These are phyloP conservation scores for Angomonas ambiguus DNA, from an alignment of 208 protist genomes.

Conservation along the genomic window DNA sequence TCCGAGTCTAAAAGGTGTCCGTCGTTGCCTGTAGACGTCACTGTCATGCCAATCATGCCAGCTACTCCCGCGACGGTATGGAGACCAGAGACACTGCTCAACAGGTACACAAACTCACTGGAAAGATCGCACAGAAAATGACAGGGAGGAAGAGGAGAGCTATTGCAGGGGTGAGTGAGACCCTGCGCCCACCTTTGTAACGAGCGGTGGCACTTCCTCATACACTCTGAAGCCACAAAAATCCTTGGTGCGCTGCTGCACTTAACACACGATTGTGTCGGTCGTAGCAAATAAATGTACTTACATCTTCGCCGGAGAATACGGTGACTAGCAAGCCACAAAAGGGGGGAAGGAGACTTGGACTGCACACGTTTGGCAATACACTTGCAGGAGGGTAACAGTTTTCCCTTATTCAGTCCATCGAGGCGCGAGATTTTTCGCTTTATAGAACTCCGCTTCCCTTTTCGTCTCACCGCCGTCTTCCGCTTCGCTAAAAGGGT, in stretches of 20 bases:
- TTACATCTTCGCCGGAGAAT: neutral
- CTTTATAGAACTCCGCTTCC: neutral
- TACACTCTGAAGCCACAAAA: slow-evolving; percentile 6
- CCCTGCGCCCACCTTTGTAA: slow-evolving; percentile 53
- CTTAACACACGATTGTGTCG: neutral
- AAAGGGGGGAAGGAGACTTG: neutral
- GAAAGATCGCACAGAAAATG: slow-evolving; percentile 36
- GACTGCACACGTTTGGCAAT: neutral
- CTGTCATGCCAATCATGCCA: neutral
- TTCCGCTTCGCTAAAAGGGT: neutral
- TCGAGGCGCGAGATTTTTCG: neutral
- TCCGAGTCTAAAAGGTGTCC: neutral
- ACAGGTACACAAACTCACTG: slow-evolving; percentile 37
- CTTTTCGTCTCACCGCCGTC: neutral
- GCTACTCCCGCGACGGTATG: neutral
- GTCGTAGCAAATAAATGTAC: neutral
- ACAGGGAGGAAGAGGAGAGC: neutral
- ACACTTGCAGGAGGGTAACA: neutral
- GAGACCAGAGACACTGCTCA: neutral
- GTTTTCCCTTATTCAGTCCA: neutral
- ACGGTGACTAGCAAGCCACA: neutral
- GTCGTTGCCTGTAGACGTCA: neutral
- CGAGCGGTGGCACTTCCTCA: slow-evolving; percentile 52
- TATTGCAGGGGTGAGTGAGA: slow-evolving; percentile 1
- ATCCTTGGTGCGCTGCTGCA: slow-evolving; percentile 1